phyloP scores from a whole-genome alignment of 2,329 filamentous ascomycete species.

The Fusarium buharicum region DNA sequence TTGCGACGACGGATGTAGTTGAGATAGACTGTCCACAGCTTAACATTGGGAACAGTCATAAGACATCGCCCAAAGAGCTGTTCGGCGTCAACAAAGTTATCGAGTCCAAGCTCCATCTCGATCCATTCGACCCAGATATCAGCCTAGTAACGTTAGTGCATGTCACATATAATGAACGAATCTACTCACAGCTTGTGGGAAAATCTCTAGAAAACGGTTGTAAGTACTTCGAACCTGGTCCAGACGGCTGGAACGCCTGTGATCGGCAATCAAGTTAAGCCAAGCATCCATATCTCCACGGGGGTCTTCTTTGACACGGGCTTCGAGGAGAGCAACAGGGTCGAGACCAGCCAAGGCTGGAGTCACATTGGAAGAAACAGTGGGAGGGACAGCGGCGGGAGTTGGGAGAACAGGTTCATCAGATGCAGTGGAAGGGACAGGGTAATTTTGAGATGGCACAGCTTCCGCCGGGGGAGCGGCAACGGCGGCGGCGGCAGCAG shows the following conservation, averaged over 20 bases:
- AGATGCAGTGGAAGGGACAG: constrained; percentile 32
- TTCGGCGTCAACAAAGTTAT: constrained; percentile 84
- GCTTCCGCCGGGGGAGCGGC: constrained; percentile 27
- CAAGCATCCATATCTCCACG: constrained; percentile 93
- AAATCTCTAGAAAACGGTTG: constrained; percentile 86
- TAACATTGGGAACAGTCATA: constrained; percentile 80
- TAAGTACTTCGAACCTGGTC: constrained; percentile 84
- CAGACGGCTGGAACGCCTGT: constrained; percentile 82
- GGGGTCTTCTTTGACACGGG: constrained; percentile 90
- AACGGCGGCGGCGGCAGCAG: constrained; percentile 36
- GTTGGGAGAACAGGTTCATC: constrained; percentile 39
- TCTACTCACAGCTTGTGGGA: constrained; percentile 86
- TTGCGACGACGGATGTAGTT: constrained; percentile 94
- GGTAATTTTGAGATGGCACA: constrained; percentile 26
- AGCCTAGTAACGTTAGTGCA: constrained; percentile 68
- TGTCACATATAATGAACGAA: background rate
- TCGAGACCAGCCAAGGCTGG: constrained; percentile 64
- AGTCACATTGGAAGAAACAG: constrained; percentile 48
- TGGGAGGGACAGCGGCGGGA: constrained; percentile 29
- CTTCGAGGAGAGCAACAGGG: constrained; percentile 82
- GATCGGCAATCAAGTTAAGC: constrained; percentile 85
- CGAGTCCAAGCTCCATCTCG: constrained; percentile 87
- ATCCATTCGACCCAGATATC: constrained; percentile 92
- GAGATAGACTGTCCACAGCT: constrained; percentile 92
- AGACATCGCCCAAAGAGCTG: constrained; percentile 85